Evolutionary conservation across 306 rosid genomes (phyloP), one percentile per base, ranked within the genome.

Genomic region (Trifolium repens): DNA sequence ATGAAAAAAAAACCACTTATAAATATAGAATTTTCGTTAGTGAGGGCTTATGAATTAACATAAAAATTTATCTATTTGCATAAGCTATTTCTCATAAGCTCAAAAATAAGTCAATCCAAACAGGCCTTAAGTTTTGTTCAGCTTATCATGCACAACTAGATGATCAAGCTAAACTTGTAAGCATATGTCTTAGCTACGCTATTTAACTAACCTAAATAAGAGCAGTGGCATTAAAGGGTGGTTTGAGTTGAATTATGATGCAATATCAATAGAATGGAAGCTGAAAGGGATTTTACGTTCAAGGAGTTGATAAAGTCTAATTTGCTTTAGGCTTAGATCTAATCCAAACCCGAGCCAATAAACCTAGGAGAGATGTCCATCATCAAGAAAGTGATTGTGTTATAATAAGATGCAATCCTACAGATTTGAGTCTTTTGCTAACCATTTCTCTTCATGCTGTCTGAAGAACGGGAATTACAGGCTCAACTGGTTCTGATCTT

Each of bases 241-340:
- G 3, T 15, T 15, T 52, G 22, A 5, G 57, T 24, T 52, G 24
- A 15, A 16, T 52, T 52, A 6, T 52, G 57, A 52, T 52, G 24
- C 57, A 52, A 52, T 52, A 52, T 52, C 57, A 52, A 55, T 55
- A 55, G 61, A 55, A 55, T 55, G 15, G 7, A 32, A 22, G 61
- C 5, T 19, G 61, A 55, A 22, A 55, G 61, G 32, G 61, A 22
- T 55, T 55, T 30, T 19, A 22, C 12, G 34, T 19, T 55, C 12
- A 7, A 22, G 5, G 32, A 55, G 34, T 15, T 52, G 24, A 52
- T 52, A 16, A 15, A 15, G 9, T n/a, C 22, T 52, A 52, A 15
- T 52, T 52, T 22, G 61, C 30, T 55, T 55, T 55, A 55, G 61
- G 61, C 30, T 22, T 55, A 17, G 14, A 55, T 55, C 34, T 19